Percentiles rank a stretch among this genome's conserved stretches.
phyloP scores from a whole-genome alignment of 75 land plant genomes.

The Selaginella tamariscina region DNA sequence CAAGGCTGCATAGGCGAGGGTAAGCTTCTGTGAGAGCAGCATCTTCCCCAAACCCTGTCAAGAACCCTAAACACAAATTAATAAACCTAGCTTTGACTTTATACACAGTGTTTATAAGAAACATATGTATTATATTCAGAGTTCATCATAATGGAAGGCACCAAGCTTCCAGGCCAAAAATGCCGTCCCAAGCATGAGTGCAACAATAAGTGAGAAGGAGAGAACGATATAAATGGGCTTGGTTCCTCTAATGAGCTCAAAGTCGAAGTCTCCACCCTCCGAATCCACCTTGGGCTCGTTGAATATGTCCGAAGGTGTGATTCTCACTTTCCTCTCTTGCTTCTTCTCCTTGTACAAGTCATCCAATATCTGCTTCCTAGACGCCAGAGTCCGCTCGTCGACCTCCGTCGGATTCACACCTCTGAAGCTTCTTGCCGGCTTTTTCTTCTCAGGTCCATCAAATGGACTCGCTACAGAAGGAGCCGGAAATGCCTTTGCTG shows the following conservation, averaged over 20 bases:
- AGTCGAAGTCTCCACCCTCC: background rate
- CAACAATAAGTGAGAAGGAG: background rate
- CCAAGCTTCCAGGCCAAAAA: background rate
- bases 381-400: background rate
- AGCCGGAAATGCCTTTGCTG: background rate
- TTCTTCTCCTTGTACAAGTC: background rate
- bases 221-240: background rate
- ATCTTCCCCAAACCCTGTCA: too few species aligned
- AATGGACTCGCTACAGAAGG: background rate
- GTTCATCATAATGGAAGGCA: background rate
- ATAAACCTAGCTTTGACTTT: too few species aligned
- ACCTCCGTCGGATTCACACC: background rate
- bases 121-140: too few species aligned
- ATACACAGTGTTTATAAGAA: too few species aligned
- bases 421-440: background rate
- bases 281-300: background rate
- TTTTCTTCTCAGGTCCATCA: background rate
- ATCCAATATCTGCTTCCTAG: background rate
- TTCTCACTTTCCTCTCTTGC: background rate
- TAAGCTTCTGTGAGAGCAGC: slow-evolving; percentile 78
- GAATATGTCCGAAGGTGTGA: background rate
- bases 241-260: background rate
- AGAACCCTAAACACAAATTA: too few species aligned
- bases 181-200: background rate
- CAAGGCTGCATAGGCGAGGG: slow-evolving; percentile 70